Evolutionary conservation across 2,329 filamentous ascomycete species (phyloP).

Genomic region (Emergomyces orientalis): DNA sequence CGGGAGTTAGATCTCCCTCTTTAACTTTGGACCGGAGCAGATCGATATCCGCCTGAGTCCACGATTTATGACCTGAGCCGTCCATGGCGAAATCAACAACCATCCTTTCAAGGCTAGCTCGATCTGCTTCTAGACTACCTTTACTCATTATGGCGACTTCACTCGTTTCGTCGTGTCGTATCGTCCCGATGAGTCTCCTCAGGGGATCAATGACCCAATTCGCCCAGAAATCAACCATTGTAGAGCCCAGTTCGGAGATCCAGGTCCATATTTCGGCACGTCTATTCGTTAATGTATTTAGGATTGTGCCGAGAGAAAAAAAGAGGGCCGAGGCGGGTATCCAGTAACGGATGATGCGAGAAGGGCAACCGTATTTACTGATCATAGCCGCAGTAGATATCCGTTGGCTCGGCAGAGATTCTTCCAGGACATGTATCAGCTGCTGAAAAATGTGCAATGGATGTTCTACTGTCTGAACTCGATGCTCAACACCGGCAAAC

Average conservation of each 20-base stretch:
- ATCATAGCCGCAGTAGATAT: conserved; percentile 48
- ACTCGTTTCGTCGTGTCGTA: conserved; percentile 82
- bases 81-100: conserved; percentile 91
- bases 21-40: conserved; percentile 70
- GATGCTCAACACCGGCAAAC: conserved; percentile 50
- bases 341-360: conserved; percentile 75
- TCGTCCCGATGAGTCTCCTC: conserved; percentile 76
- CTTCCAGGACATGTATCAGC: conserved; percentile 52
- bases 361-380: conserved; percentile 63
- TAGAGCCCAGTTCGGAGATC: conserved; percentile 69
- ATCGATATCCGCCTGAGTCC: conserved; percentile 61
- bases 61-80: conserved; percentile 49
- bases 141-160: conserved; percentile 97
- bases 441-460: conserved; percentile 30
- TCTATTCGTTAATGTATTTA: conserved; percentile 65
- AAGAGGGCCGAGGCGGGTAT: conserved; percentile 62
- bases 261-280: conserved; percentile 69
- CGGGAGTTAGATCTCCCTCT: conserved; percentile 86
- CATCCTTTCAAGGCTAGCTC: conserved; percentile 91
- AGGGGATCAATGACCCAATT: conserved; percentile 92
- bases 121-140: conserved; percentile 79
- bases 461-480: conserved; percentile 49
- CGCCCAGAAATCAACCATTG: conserved; percentile 79
- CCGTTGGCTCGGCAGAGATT: conserved; percentile 59
- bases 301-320: conserved; percentile 76